Evolutionary conservation across 176 grass and related monocot species (phyloP).

Genomic region (Hyparrhenia diplandra): DNA sequence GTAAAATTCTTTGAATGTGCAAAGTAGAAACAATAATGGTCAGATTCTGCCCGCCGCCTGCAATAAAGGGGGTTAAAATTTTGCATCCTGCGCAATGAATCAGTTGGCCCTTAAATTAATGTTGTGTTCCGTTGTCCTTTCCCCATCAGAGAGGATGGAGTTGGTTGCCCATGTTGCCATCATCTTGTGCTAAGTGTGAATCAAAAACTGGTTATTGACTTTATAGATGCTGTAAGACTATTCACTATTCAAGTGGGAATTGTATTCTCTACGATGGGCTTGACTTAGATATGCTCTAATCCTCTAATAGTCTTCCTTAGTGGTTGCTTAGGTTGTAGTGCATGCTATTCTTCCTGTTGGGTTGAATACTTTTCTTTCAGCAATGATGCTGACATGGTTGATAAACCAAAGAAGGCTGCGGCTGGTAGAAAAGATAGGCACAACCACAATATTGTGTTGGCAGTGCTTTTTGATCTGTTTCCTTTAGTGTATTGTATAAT

Average conservation of each 20-base stretch:
- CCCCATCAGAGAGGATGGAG: slow-evolving; percentile 35
- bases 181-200: background rate
- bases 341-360: background rate
- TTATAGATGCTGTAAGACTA: slow-evolving; percentile 8
- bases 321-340: no score
- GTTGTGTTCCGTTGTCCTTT: slow-evolving; percentile 12
- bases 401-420: background rate
- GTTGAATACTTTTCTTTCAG: background rate
- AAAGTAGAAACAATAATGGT: background rate
- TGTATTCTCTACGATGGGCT: slow-evolving; percentile 6
- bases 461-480: slow-evolving; percentile 1
- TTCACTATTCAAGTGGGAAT: slow-evolving; percentile 34
- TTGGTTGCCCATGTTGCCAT: slow-evolving; percentile 22
- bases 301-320: background rate
- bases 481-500: background rate
- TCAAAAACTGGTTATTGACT: slow-evolving; percentile 23
- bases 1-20: background rate
- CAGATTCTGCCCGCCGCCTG: background rate
- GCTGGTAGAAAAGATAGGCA: background rate
- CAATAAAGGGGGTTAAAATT: background rate
- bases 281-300: background rate
- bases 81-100: background rate
- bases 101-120: background rate
- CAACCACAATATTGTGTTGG: background rate
- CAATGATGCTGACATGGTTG: background rate